Percentiles rank a stretch among this genome's conserved stretches.
These are phyloP conservation scores for Trifolium fragiferum DNA, from an alignment of 306 rosid genomes.

Conservation along the genomic window DNA sequence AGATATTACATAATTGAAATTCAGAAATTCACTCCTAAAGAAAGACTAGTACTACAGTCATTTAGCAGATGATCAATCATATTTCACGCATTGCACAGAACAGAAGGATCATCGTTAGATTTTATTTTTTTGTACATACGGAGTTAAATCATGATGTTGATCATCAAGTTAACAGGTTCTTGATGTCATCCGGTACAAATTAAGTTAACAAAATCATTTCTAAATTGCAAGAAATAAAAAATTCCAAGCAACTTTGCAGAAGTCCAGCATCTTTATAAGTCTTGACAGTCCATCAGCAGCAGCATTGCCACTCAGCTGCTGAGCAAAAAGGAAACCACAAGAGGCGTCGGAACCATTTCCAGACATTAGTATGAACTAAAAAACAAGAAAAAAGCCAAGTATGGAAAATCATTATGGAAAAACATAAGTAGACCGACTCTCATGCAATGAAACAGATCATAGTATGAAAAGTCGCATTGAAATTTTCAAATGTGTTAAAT, in stretches of 20 bases:
- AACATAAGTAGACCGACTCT: conserved; percentile 21
- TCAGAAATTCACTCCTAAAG: background rate
- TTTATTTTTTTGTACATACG: conserved; percentile 40
- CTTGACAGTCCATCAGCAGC: conserved; percentile 31
- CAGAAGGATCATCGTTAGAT: conserved; percentile 33
- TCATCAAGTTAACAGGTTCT: conserved; percentile 46
- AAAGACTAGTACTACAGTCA: background rate
- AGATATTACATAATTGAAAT: background rate
- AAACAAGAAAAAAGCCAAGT: conserved; percentile 12
- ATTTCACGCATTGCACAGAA: conserved; percentile 24
- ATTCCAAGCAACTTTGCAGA: conserved; percentile 48
- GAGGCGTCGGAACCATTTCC: conserved; percentile 37
- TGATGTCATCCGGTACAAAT: conserved; percentile 51
- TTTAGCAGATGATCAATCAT: conserved; percentile 31
- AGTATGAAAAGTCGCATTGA: conserved; percentile 3
- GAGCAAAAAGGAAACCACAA: conserved; percentile 25
- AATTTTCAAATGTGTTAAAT: conserved; percentile 10
- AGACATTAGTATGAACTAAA: background rate
- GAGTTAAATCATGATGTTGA: conserved; percentile 44
- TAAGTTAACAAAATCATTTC: conserved; percentile 48
- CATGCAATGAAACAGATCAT: conserved; percentile 23
- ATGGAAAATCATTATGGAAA: background rate
- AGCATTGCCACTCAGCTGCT: conserved; percentile 57
- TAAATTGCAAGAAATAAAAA: conserved; percentile 49
- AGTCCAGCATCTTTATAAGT: conserved; percentile 35